A percentile compares a stretch with the other conserved stretches of the same genome.
phyloP scores from a whole-genome alignment of 768 basidiomycete genomes.

The Tylopilus subfusipes region DNA sequence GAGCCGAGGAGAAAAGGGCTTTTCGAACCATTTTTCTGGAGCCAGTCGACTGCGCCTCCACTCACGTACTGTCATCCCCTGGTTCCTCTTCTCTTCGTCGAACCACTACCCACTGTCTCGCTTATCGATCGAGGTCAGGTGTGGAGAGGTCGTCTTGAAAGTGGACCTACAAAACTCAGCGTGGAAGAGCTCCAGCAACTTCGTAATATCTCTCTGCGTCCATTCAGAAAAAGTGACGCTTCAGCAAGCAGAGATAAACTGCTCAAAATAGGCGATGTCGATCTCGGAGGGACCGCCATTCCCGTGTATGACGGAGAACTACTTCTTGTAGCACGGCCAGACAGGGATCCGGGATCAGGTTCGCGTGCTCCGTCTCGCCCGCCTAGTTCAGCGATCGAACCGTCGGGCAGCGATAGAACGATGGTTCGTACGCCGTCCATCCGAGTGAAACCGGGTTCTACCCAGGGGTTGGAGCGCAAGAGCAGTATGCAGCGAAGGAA shows the following conservation, averaged over 20 bases:
- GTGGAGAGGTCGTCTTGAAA: constrained; percentile 66
- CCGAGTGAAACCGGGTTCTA: constrained; percentile 68
- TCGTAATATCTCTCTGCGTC: constrained; percentile 44
- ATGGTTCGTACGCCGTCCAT: constrained; percentile 68
- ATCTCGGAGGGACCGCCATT: constrained; percentile 65
- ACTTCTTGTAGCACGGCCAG: constrained; percentile 60
- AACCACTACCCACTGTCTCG: constrained; percentile 62
- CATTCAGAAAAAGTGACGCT: constrained; percentile 15
- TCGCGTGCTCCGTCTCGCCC: constrained; percentile 68
- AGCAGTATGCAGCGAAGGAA: constrained; percentile 69
- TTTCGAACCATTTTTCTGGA: constrained; percentile 79
- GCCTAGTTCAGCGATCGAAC: constrained; percentile 56
- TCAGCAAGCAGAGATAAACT: constrained; percentile 25
- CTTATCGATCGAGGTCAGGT: constrained; percentile 67
- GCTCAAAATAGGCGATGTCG: constrained; percentile 39
- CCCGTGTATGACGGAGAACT: constrained; percentile 74
- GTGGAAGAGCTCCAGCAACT: constrained; percentile 57
- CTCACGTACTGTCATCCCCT: constrained; percentile 44
- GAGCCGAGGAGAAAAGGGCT: constrained; percentile 72
- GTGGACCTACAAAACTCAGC: constrained; percentile 44
- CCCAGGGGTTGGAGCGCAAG: constrained; percentile 72
- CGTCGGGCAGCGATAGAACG: constrained; percentile 35
- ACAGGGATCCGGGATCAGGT: constrained; percentile 40
- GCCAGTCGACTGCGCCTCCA: constrained; percentile 37
- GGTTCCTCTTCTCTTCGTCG: constrained; percentile 70